Evolutionary conservation across 108 stramenopile species (phyloP).

Genomic region (Fistulifera pelliculosa): DNA sequence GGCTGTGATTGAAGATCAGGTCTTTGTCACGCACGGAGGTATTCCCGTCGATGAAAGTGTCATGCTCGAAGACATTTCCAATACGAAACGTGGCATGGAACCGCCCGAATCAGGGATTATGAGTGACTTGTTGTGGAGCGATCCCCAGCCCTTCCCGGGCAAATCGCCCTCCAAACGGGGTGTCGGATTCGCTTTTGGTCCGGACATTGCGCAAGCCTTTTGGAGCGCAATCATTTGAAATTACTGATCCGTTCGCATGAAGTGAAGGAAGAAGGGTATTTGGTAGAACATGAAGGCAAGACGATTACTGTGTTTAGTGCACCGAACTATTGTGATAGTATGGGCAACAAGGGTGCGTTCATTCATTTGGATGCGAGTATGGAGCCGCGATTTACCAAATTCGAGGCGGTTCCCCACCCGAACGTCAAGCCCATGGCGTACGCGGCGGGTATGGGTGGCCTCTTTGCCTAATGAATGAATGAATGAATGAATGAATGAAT

Average conservation of each 20-base stretch:
- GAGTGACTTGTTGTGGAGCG: constrained; percentile 96
- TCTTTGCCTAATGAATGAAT: constrained; percentile 16
- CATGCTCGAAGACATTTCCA: constrained; percentile 84
- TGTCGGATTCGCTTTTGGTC: constrained; percentile 95
- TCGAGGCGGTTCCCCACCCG: constrained; percentile 88
- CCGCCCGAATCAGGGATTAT: constrained; percentile 92
- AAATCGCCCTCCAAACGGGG: constrained; percentile 52
- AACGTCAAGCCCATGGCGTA: constrained; percentile 97
- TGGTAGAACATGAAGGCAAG: constrained; percentile 98
- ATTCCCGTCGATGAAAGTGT: constrained; percentile 76
- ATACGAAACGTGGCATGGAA: constrained; percentile 77
- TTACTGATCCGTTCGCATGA: constrained; percentile 92
- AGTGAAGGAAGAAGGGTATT: constrained; percentile 97
- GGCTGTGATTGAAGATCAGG: constrained; percentile 73
- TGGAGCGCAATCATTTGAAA: constrained; percentile 73
- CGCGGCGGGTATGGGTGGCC: constrained; percentile 86
- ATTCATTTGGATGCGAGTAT: constrained; percentile 80
- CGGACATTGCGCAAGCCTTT: constrained; percentile 84
- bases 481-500: neutral
- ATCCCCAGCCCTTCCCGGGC: constrained; percentile 94
- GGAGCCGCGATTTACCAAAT: constrained; percentile 88
- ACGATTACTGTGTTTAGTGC: constrained; percentile 97
- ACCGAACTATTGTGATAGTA: constrained; percentile 99
- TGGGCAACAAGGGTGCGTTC: constrained; percentile 99
- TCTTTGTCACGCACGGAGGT: constrained; percentile 97